phyloP scores from a whole-genome alignment of 179 eudicot species.

The Spergularia azorica region DNA sequence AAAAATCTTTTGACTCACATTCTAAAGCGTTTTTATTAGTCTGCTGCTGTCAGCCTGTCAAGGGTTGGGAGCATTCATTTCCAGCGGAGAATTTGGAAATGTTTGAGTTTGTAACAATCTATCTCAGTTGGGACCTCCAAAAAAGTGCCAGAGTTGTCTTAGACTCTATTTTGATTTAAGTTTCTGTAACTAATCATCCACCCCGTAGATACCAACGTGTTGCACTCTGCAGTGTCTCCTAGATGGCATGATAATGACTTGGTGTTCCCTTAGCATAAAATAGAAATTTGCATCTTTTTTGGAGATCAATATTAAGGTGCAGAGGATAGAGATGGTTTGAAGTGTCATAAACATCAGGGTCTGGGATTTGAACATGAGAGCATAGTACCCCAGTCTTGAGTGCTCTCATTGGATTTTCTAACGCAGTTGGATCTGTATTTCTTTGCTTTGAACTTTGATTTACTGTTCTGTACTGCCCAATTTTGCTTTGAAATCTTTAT shows the following conservation, averaged over 20 bases:
- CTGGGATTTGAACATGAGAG: background rate
- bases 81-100: background rate
- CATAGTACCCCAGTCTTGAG: background rate
- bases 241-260: background rate
- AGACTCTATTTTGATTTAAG: background rate
- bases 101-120: background rate
- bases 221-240: background rate
- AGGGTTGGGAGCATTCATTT: background rate
- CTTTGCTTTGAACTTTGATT: background rate
- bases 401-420: background rate
- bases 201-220: background rate
- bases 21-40: background rate
- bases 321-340: background rate
- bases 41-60: background rate
- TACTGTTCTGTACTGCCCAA: background rate
- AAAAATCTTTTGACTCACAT: too few relatives aligned
- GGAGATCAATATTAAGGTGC: background rate
- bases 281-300: too few relatives aligned
- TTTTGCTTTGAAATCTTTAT: background rate
- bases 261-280: background rate
- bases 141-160: background rate
- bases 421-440: background rate
- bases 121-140: background rate
- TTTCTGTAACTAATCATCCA: background rate
- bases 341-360: too few relatives aligned